Conservation (phyloP, 805 yeast species). For the Candida ulmi region DNA sequence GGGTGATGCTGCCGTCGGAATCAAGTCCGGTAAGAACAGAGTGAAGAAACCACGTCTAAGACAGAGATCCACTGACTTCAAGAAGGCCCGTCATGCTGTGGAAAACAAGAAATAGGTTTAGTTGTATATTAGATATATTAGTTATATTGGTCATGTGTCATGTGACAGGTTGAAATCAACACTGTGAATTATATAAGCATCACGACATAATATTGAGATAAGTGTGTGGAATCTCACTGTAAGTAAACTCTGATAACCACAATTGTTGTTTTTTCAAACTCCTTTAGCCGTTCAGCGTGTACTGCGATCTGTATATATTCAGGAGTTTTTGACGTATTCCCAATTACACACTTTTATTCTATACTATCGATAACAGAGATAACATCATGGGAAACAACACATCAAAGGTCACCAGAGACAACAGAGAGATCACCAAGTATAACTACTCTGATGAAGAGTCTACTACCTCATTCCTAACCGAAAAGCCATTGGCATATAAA, state of each 20-base stretch:
- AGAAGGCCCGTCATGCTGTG: slow-evolving; percentile 20
- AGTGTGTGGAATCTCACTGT: no score
- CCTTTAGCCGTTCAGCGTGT: no score
- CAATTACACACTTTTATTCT: not conserved
- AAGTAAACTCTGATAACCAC: no score
- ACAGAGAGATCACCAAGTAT: slow-evolving; percentile 7
- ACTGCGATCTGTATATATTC: no score
- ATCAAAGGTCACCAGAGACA: slow-evolving; percentile 6
- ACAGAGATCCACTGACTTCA: slow-evolving; percentile 38
- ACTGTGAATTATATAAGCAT: no score
- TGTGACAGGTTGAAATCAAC: no score
- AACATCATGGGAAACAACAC: slow-evolving; percentile 12
- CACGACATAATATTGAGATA: no score
- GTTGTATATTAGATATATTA: not conserved
- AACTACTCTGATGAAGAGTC: slow-evolving; percentile 5
- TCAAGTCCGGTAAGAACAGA: slow-evolving; percentile 49
- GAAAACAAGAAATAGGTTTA: not conserved
- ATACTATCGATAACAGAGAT: no score
- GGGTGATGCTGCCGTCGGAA: slow-evolving; percentile 55
- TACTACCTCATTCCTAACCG: not conserved
- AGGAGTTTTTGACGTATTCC: no score
- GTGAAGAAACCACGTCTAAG: slow-evolving; percentile 43
- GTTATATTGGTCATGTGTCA: no score
- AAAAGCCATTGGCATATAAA: not conserved
- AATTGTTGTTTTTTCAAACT: no score